Percentiles rank a stretch among this genome's conserved stretches.
Evolutionary conservation across 164 flowering plant species (phyloP).

Genomic region (Liquidambar formosana): DNA sequence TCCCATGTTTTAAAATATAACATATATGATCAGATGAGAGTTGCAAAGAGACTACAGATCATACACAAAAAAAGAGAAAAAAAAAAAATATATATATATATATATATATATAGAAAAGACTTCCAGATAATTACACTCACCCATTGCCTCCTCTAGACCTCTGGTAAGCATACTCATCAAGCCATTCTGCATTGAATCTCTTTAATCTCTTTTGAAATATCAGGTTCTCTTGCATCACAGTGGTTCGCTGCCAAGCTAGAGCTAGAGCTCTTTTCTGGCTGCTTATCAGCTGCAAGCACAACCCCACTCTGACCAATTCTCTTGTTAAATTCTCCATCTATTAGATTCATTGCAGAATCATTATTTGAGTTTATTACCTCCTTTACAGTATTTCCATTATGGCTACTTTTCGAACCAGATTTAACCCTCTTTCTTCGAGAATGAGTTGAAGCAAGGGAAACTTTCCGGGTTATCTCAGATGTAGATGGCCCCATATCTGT

Average conservation of each 20-base stretch:
- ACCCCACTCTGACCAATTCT: constrained; percentile 30
- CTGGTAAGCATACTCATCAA: constrained; percentile 39
- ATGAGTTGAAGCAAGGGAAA: constrained; percentile 7
- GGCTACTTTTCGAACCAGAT: constrained; percentile 19
- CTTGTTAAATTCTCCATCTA: constrained; percentile 24
- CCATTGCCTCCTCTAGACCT: constrained; percentile 45
- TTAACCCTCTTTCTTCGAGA: constrained; percentile 19
- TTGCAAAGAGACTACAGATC: too few species aligned
- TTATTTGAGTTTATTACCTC: neutral
- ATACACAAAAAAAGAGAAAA: too few species aligned
- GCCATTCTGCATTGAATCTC: constrained; percentile 15
- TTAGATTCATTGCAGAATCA: constrained; percentile 8
- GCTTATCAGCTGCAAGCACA: constrained; percentile 33
- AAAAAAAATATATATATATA: too few species aligned
- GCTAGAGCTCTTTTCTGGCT: constrained; percentile 11
- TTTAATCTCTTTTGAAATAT: constrained; percentile 17
- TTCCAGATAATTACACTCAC: constrained; percentile 34
- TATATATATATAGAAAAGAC: too few species aligned
- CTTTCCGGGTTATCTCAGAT: constrained; percentile 28
- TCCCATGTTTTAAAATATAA: too few species aligned
- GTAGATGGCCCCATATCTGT: constrained; percentile 50
- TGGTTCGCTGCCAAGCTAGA: constrained; percentile 7
- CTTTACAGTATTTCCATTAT: constrained; percentile 6
- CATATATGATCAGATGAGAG: neutral
- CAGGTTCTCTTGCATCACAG: constrained; percentile 13